Conservation (phyloP, 1,139 yeast species). For the Hansenula sp. region DNA sequence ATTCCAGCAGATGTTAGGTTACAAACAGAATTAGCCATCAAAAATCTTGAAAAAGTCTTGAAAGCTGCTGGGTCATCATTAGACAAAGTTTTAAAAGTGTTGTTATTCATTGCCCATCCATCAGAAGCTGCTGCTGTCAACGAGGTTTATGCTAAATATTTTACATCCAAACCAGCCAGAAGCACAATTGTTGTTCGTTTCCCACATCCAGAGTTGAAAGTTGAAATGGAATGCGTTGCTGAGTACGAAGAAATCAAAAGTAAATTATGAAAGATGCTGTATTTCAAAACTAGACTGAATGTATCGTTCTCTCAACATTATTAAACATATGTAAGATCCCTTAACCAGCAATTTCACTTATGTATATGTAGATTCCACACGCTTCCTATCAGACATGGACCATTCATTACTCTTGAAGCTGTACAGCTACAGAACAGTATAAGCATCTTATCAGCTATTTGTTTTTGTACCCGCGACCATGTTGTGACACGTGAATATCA, state of each 20-base stretch:
- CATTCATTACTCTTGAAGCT: not conserved
- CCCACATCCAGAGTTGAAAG: slow-evolving; percentile 36
- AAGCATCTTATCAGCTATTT: too few species aligned
- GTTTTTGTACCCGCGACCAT: slow-evolving; percentile 1
- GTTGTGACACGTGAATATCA: not conserved
- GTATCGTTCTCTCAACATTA: too few species aligned
- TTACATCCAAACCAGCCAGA: slow-evolving; percentile 50
- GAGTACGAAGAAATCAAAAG: slow-evolving; percentile 15
- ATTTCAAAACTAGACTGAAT: too few species aligned
- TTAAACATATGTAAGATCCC: too few species aligned
- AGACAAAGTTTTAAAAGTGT: slow-evolving; percentile 47
- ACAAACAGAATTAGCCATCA: slow-evolving; percentile 43
- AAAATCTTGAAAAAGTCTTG: slow-evolving; percentile 39
- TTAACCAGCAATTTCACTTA: too few species aligned
- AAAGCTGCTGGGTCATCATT: slow-evolving; percentile 44
- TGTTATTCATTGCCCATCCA: slow-evolving; percentile 44
- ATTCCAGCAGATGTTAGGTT: slow-evolving; percentile 36
- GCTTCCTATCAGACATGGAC: slow-evolving; percentile 2
- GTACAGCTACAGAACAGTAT: too few species aligned
- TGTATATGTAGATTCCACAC: too few species aligned
- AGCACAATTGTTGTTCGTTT: slow-evolving; percentile 46
- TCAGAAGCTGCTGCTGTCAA: slow-evolving; percentile 42
- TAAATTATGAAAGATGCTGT: slow-evolving; percentile 1
- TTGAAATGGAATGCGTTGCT: slow-evolving; percentile 42
- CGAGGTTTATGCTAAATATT: slow-evolving; percentile 41